Conservation (phyloP, 2,329 filamentous ascomycete genomes). For the Cercospora nicotianae region DNA sequence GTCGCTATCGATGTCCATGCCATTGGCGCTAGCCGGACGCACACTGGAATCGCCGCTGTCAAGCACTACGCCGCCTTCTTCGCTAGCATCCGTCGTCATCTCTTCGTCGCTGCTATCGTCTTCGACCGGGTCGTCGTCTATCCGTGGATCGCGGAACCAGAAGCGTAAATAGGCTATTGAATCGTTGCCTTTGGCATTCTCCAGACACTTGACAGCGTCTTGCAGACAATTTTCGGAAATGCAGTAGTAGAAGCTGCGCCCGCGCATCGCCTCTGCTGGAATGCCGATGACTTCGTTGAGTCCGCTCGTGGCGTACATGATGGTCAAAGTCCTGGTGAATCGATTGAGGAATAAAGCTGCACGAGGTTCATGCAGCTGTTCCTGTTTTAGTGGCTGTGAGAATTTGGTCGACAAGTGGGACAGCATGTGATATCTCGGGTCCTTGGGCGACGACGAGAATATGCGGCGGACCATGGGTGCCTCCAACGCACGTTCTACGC, state of each 20-base stretch:
- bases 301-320: conserved; percentile 84
- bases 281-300: conserved; percentile 75
- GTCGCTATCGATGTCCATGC: conserved; percentile 27
- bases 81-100: conserved; percentile 52
- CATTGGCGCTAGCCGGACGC: conserved; percentile 10
- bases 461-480: conserved; percentile 75
- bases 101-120: conserved; percentile 46
- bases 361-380: conserved; percentile 67
- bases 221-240: conserved; percentile 75
- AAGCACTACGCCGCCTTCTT: conserved; percentile 53
- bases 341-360: conserved; percentile 83
- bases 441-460: conserved; percentile 77
- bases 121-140: conserved; percentile 43
- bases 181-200: conserved; percentile 85
- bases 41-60: conserved; percentile 37
- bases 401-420: conserved; percentile 83
- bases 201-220: conserved; percentile 75
- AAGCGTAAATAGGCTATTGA: conserved; percentile 89
- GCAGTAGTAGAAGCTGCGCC: conserved; percentile 83
- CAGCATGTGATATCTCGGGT: conserved; percentile 87
- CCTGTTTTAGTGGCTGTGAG: conserved; percentile 54
- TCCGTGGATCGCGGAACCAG: conserved; percentile 73
- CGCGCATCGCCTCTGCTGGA: conserved; percentile 65
- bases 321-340: conserved; percentile 76
- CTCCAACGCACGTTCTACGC: conserved; percentile 70